Percentiles rank a stretch among this genome's conserved stretches.
phyloP scores from a whole-genome alignment of 2,329 filamentous ascomycete genomes.

The Apiospora kogelbergensis region DNA sequence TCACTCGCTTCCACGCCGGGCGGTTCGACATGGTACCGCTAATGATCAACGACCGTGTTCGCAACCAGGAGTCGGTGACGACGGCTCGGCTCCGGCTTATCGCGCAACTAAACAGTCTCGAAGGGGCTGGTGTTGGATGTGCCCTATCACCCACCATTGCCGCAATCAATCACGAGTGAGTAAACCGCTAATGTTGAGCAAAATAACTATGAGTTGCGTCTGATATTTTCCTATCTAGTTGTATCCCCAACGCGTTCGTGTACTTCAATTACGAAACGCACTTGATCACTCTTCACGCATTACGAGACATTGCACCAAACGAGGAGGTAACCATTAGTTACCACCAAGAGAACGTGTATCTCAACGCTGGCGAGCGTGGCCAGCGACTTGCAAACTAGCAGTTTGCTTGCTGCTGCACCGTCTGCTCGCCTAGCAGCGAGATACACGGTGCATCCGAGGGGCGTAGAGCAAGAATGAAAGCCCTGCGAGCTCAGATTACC shows the following conservation, averaged over 20 bases:
- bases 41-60: neutral
- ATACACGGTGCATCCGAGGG: accelerated
- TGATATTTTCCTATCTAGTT: neutral
- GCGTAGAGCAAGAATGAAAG: neutral
- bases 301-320: neutral
- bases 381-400: neutral
- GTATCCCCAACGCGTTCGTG: neutral
- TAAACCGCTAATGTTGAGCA: too few species aligned
- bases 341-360: neutral
- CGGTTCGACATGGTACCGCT: neutral
- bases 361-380: neutral
- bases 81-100: neutral
- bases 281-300: neutral
- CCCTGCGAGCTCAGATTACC: neutral
- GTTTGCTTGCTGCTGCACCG: neutral
- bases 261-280: neutral
- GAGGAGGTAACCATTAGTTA: neutral
- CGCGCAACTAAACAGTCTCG: neutral
- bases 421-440: neutral
- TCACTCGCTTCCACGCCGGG: neutral
- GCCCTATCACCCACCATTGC: neutral
- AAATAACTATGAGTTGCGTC: neutral
- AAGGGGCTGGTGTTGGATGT: neutral
- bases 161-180: neutral
- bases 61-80: too few species aligned